phyloP scores from a whole-genome alignment of 805 yeast species.

The Yarrowia osloensis region DNA sequence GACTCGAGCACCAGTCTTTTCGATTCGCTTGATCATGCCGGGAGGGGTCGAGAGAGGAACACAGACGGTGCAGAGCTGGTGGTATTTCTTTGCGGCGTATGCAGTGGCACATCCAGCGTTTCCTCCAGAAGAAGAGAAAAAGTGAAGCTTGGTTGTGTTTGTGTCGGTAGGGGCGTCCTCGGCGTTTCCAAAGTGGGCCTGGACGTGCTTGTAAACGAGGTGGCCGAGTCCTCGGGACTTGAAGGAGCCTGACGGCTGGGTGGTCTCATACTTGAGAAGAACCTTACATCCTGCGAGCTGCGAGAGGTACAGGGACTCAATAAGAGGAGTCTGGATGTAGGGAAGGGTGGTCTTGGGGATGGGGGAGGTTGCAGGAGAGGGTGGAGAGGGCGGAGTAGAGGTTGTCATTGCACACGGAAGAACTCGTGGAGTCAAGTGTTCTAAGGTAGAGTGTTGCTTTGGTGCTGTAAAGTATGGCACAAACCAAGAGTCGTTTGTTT shows the following conservation, averaged over 20 bases:
- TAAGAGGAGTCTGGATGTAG: slow-evolving; percentile 67
- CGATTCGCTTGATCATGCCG: slow-evolving; percentile 51
- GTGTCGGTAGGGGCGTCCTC: slow-evolving; percentile 32
- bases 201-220: slow-evolving; percentile 61
- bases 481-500: background rate
- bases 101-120: slow-evolving; percentile 99
- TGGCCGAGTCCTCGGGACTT: slow-evolving; percentile 92
- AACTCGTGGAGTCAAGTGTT: slow-evolving; percentile 1
- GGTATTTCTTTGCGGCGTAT: slow-evolving; percentile 72
- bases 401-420: slow-evolving; percentile 22
- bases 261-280: slow-evolving; percentile 77
- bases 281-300: slow-evolving; percentile 71
- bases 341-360: slow-evolving; percentile 33
- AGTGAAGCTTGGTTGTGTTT: slow-evolving; percentile 35
- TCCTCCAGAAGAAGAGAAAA: slow-evolving; percentile 94
- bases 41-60: slow-evolving; percentile 54
- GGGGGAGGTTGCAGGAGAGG: slow-evolving; percentile 7
- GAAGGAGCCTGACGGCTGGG: slow-evolving; percentile 89
- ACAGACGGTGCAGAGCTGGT: slow-evolving; percentile 58
- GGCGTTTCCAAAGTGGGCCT: slow-evolving; percentile 49
- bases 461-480: background rate
- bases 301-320: slow-evolving; percentile 71
- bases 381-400: slow-evolving; percentile 22
- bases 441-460: background rate
- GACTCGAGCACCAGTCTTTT: slow-evolving; percentile 54